A percentile compares a stretch with the other conserved stretches of the same genome.
These are phyloP conservation scores for Ormosia emarginata DNA, from an alignment of 306 rosid species.

Conservation along the genomic window DNA sequence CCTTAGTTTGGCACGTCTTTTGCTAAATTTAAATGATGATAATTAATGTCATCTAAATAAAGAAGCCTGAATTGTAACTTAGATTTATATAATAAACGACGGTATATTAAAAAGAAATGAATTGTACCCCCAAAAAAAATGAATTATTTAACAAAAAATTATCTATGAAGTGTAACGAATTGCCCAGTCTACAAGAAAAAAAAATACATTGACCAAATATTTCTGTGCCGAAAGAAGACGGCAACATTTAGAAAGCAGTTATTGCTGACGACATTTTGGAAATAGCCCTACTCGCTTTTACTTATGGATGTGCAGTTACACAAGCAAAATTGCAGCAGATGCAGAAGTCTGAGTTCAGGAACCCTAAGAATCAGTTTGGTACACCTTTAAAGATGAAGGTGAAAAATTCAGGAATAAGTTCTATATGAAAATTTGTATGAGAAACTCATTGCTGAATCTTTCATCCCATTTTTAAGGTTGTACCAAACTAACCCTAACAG, in stretches of 20 bases:
- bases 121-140: too few species aligned
- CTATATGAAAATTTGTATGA: background rate
- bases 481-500: constrained; percentile 13
- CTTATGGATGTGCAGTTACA: background rate
- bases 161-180: background rate
- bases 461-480: background rate
- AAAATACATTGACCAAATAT: background rate
- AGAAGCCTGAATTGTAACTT: background rate
- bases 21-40: background rate
- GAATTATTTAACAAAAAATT: background rate
- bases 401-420: background rate
- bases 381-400: too few species aligned
- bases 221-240: background rate
- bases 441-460: background rate
- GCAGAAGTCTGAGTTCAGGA: background rate
- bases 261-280: background rate
- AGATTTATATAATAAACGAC: background rate
- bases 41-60: background rate
- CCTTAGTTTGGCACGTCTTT: background rate
- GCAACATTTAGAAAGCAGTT: background rate
- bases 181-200: background rate
- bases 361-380: constrained; percentile 3
- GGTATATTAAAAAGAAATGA: background rate
- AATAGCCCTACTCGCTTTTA: constrained; percentile 5
- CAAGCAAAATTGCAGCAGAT: background rate